Conservation (phyloP, 1,284 basidiomycete genomes). For the Apiotrichum veenhuisii region DNA sequence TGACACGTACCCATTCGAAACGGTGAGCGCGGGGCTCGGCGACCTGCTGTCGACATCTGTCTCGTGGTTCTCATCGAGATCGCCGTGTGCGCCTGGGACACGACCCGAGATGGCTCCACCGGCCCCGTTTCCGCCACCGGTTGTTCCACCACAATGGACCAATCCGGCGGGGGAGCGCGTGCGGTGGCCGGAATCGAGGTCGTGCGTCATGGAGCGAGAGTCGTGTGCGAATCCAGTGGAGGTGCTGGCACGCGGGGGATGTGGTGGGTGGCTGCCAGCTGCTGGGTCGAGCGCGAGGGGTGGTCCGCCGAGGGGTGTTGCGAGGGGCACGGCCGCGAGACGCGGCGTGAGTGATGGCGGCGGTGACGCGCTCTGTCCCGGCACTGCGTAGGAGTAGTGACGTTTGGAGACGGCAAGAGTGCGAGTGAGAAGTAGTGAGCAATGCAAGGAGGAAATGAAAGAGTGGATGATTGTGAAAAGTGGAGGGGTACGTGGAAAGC, state of each 20-base stretch:
- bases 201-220: not conserved
- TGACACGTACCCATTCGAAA: slow-evolving; percentile 21
- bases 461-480: not conserved
- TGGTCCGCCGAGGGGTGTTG: slow-evolving; percentile 3
- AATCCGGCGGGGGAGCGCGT: too few species aligned
- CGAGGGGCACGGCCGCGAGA: slow-evolving; percentile 11
- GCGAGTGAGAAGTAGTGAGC: not conserved
- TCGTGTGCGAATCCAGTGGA: not conserved
- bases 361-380: slow-evolving; percentile 22
- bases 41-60: slow-evolving; percentile 7
- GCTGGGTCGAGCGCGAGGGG: slow-evolving; percentile 6
- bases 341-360: slow-evolving; percentile 20
- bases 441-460: not conserved
- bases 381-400: slow-evolving; percentile 3
- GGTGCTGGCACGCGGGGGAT: not conserved
- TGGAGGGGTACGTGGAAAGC: not conserved
- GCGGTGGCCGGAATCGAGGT: not conserved
- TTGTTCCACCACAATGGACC: too few species aligned
- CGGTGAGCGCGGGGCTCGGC: slow-evolving; percentile 21
- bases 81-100: not conserved
- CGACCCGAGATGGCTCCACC: too few species aligned
- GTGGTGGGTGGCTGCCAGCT: not conserved
- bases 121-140: too few species aligned
- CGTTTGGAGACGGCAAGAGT: not conserved
- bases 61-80: not conserved